These are phyloP conservation scores for Kodamaea sp. DNA, from an alignment of 1,139 yeast species.

Conservation along the genomic window DNA sequence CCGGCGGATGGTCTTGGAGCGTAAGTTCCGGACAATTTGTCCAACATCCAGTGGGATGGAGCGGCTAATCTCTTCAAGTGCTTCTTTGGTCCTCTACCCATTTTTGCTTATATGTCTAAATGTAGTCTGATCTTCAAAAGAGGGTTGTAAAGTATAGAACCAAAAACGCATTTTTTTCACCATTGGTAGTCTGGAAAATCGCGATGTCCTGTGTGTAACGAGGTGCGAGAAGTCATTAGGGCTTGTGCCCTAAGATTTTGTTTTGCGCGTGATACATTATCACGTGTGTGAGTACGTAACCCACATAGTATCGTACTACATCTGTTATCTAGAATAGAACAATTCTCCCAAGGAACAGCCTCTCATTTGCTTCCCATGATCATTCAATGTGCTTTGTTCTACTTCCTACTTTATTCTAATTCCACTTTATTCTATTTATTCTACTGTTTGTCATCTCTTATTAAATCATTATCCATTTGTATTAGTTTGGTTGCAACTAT, in stretches of 20 bases:
- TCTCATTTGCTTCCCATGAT: too few species aligned
- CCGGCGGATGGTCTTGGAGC: conserved; percentile 99
- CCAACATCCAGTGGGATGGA: conserved; percentile 99
- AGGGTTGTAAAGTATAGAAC: background rate
- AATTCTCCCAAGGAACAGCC: too few species aligned
- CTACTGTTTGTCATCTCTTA: too few species aligned
- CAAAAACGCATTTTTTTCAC: background rate
- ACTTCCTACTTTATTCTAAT: too few species aligned
- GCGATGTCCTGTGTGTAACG: conserved; percentile 1
- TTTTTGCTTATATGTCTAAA: conserved; percentile 2
- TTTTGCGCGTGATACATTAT: background rate
- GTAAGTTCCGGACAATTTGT: conserved; percentile 98
- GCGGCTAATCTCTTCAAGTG: conserved; percentile 98
- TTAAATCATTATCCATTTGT: too few species aligned
- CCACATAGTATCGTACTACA: too few species aligned
- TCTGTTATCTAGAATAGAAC: too few species aligned
- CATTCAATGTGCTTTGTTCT: too few species aligned
- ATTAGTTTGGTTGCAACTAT: too few species aligned
- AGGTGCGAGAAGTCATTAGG: background rate
- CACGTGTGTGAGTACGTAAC: too few species aligned
- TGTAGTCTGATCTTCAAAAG: background rate
- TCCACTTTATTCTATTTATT: too few species aligned
- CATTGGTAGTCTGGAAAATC: background rate
- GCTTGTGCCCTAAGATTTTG: background rate
- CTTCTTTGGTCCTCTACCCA: conserved; percentile 56